Percentiles rank a stretch among this genome's conserved stretches.
These are phyloP conservation scores for Fusarium drepaniforme DNA, from an alignment of 2,329 filamentous ascomycete genomes.

Conservation along the genomic window DNA sequence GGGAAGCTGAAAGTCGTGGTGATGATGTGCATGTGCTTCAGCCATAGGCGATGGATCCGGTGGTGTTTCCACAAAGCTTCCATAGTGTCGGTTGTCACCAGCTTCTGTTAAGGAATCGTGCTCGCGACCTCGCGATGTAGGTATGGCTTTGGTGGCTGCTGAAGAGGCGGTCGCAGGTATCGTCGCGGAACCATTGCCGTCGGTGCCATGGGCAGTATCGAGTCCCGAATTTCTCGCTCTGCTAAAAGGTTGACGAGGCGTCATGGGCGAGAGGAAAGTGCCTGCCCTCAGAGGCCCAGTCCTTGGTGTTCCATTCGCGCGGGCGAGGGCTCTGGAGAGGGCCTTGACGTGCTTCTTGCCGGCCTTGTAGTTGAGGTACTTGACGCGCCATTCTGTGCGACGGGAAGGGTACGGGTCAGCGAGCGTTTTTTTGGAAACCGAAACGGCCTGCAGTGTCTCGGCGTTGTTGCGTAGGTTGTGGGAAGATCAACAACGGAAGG, in stretches of 20 bases:
- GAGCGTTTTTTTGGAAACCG: background rate
- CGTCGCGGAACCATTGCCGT: constrained; percentile 13
- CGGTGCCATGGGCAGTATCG: constrained; percentile 5
- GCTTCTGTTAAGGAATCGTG: constrained; percentile 55
- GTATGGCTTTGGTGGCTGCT: constrained; percentile 34
- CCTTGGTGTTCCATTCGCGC: constrained; percentile 67
- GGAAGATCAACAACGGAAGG: constrained; percentile 2
- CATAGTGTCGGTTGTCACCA: constrained; percentile 60
- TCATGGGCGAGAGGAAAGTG: constrained; percentile 44
- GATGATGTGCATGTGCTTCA: constrained; percentile 27
- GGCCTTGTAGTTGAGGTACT: constrained; percentile 95
- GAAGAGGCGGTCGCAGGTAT: constrained; percentile 23
- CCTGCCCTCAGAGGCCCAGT: constrained; percentile 49
- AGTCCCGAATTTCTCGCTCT: constrained; percentile 2
- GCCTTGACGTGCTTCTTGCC: constrained; percentile 96
- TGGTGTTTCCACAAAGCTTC: constrained; percentile 64
- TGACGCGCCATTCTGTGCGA: constrained; percentile 83
- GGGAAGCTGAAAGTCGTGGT: constrained; percentile 63
- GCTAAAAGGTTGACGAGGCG: constrained; percentile 32
- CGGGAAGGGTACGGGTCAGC: constrained; percentile 13
- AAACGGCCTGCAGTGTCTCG: background rate
- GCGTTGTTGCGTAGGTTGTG: background rate
- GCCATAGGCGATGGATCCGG: constrained; percentile 44
- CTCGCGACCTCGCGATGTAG: constrained; percentile 47
- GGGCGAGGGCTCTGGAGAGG: constrained; percentile 77